Base-by-base conservation (phyloP, 768 basidiomycete species). In the Xerocomellus dryophilus region DNA sequence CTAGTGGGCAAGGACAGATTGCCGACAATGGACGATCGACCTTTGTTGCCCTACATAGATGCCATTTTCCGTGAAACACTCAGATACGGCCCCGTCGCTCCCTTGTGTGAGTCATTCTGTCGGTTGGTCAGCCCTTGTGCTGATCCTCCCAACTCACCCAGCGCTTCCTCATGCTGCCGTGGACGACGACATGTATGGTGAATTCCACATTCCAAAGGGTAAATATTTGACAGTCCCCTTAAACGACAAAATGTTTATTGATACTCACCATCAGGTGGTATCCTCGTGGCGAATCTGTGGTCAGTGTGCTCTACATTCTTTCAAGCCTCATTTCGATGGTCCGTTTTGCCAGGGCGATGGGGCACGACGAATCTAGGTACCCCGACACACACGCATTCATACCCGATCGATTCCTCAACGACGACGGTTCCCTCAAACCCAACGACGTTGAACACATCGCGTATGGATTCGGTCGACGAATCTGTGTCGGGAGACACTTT, bases 191-290 rank as follows among this genome's bases (percentile, higher is more conserved):
- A 54, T 70, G n/a, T 78, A 78, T 54, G 56, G 65, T 31, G 73
- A 74, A 15, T 78, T 78, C 53, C 63, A 76, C 10, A 84, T 85
- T 44, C 82, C 83, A 9, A 73, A 74, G 51, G 58, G 57, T 59
- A 5, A 49, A 25, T 25, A 6, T 17, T 17, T 3, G 1, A 4
- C 25, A 6, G 4, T 14, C 10, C 23, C 7, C n/a, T 36, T 0
- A 10, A 17, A 10, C 6, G 9, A 10, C 6, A 2, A 18, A 41
- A 10, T 1, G 2, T 20, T 1, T 35, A 23, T 12, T 31, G n/a
- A 58, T 10, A 18, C 3, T 1, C 7, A 4, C 3, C 42, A 32
- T 3, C 20, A 61, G 59, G 59, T 29, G 38, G 53, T 12, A 17
- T 51, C 5, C 0, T 60, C 0, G 10, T 60, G 0, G 5, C 49